phyloP scores from a whole-genome alignment of 2,329 filamentous ascomycete genomes.

The Penicillium sp. region DNA sequence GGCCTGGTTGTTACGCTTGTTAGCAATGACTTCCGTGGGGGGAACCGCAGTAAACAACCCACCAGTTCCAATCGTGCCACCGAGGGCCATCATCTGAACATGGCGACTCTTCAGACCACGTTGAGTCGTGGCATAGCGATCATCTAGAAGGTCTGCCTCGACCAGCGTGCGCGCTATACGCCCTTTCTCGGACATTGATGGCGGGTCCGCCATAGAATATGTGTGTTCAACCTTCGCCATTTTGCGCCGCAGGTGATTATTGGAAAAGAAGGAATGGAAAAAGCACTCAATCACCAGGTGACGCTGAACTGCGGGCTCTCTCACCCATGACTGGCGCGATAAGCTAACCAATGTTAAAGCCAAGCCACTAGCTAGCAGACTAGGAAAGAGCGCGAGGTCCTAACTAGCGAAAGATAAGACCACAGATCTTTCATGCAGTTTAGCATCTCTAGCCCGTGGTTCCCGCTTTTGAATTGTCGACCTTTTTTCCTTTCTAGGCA shows the following conservation, averaged over 20 bases:
- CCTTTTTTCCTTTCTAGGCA: too few relatives aligned
- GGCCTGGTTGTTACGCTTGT: slow-evolving; percentile 22
- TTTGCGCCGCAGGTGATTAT: not conserved
- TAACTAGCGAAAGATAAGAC: too few relatives aligned
- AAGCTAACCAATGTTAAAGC: too few relatives aligned
- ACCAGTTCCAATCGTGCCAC: slow-evolving; percentile 52
- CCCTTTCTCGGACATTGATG: slow-evolving; percentile 13
- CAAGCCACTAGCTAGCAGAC: too few relatives aligned
- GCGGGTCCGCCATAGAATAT: not conserved
- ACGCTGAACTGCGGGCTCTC: too few relatives aligned
- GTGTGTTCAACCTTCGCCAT: slow-evolving; percentile 7
- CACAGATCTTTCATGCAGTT: too few relatives aligned
- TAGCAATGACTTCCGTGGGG: not conserved
- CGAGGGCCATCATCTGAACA: slow-evolving; percentile 29
- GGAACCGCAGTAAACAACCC: not conserved
- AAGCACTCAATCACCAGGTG: too few relatives aligned
- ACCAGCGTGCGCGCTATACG: slow-evolving; percentile 23
- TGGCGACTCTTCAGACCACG: slow-evolving; percentile 43
- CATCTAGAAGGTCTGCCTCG: slow-evolving; percentile 39
- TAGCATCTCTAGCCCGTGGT: too few relatives aligned
- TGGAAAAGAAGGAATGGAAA: not conserved
- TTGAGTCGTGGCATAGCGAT: slow-evolving; percentile 38
- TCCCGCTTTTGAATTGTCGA: too few relatives aligned
- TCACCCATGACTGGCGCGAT: too few relatives aligned
- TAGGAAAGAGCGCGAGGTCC: too few relatives aligned